Base-by-base conservation (phyloP, 441 rosid species). In the Arabidopsis hybrid region DNA sequence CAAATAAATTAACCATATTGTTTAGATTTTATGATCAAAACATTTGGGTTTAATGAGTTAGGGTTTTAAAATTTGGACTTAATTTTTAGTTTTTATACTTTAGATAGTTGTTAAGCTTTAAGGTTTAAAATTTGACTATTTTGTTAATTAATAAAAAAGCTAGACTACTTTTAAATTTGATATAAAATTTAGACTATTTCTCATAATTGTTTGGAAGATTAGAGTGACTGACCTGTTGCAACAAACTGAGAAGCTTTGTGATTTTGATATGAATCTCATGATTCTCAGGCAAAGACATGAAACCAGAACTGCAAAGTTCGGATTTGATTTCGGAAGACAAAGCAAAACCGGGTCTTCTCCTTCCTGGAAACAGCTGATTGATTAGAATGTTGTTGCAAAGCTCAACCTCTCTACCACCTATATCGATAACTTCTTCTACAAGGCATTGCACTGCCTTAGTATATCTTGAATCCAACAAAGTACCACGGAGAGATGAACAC, bases 271-370 rank as follows among this genome's bases (percentile, higher is more conserved):
- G 89, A 50, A 86, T 45, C 66, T 87, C 89, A 7, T 79, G 86
- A 49, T 80, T 86, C 65, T 87, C 92, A 11, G 87, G 78, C 18
- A 84, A 69, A 67, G 81, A 78, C 78, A 68, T 62, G 78, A 73
- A 68, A 50, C 85, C 85, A 47, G 63, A 79, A 42, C 74, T 72
- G 75, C 82, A 82, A 26, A 84, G 80, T 75, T 91, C 93, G 29
- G 91, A 87, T 83, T 79, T 90, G 53, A 91, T 56, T 60, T 88
- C 92, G 11, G 90, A 85, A 26, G 88, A 83, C 67, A 88, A 79
- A 11, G 83, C 73, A 39, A 83, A 78, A 31, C 74, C 70, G 35
- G 80, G 58, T 73, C 85, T 88, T 80, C 81, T 83, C 40, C 81
- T 79, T 42, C 87, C 82, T 21, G 87, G 80, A 80, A 83, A 76